Percentiles rank a stretch among this genome's conserved stretches.
phyloP scores from a whole-genome alignment of 2,329 filamentous ascomycete genomes.

The Colletotrichum sp. region DNA sequence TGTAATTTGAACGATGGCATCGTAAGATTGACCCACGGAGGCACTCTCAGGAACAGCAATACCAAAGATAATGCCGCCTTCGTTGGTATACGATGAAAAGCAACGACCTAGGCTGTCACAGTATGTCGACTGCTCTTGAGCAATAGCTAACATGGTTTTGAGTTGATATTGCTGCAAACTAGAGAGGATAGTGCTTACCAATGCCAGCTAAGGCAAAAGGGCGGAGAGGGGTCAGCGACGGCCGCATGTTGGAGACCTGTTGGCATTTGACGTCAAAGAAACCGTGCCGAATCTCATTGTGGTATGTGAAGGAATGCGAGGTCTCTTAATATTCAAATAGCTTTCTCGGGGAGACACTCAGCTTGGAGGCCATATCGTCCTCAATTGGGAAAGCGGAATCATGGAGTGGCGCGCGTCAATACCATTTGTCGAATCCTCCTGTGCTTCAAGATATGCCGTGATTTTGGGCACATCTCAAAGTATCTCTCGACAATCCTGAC shows the following conservation, averaged over 20 bases:
- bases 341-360: neutral
- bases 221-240: neutral
- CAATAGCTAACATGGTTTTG: neutral
- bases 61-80: conserved; percentile 32
- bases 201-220: conserved; percentile 9
- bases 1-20: conserved; percentile 46
- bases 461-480: neutral
- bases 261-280: neutral
- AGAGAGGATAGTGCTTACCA: neutral
- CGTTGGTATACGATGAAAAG: conserved; percentile 29
- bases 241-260: conserved; percentile 15
- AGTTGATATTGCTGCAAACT: neutral
- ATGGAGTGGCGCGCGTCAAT: neutral
- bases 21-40: conserved; percentile 33
- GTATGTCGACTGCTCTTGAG: conserved; percentile 18
- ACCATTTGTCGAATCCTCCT: neutral
- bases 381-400: neutral
- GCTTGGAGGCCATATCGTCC: neutral
- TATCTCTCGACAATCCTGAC: neutral
- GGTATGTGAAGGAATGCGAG: neutral
- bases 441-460: neutral
- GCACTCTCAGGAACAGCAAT: conserved; percentile 39
- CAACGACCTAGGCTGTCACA: conserved; percentile 25
- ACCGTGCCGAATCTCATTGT: neutral
- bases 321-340: neutral